phyloP scores from a whole-genome alignment of 345 rosid genomes.

The Lumnitzera racemosa region DNA sequence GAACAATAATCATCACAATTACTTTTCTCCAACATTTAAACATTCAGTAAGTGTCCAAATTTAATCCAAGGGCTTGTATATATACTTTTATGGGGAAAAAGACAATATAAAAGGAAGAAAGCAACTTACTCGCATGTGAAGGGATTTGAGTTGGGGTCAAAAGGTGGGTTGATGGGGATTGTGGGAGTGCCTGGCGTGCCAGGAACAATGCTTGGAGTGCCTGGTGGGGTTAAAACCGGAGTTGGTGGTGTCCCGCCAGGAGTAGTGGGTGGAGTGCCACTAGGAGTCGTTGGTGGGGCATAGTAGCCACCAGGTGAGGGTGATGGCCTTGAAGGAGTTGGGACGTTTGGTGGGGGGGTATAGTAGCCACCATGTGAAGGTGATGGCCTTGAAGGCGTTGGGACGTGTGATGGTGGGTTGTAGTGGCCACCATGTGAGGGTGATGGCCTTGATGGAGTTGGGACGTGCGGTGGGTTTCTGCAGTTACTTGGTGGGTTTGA shows the following conservation, averaged over 20 bases:
- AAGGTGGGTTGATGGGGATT: conserved; percentile 39
- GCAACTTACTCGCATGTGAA: conserved; percentile 80
- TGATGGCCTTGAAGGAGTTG: conserved; percentile 24
- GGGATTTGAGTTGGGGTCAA: conserved; percentile 53
- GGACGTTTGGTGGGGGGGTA: conserved; percentile 22
- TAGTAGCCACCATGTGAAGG: conserved; percentile 49
- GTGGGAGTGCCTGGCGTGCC: conserved; percentile 38
- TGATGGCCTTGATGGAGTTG: conserved; percentile 15
- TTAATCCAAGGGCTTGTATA: too few relatives aligned
- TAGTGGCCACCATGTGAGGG: conserved; percentile 43
- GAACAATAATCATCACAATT: too few relatives aligned
- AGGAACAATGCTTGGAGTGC: conserved; percentile 29
- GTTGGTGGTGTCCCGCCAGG: conserved; percentile 32
- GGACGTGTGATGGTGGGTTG: conserved; percentile 32
- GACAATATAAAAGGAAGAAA: too few relatives aligned
- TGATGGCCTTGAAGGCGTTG: conserved; percentile 24
- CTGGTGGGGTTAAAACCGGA: conserved; percentile 27
- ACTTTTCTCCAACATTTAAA: too few relatives aligned
- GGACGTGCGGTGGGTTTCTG: conserved; percentile 9
- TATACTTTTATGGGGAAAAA: too few relatives aligned
- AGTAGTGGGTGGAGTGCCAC: conserved; percentile 9
- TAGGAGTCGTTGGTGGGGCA: conserved; percentile 21
- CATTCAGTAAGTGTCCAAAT: too few relatives aligned
- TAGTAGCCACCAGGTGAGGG: conserved; percentile 48
- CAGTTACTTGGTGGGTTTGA: conserved; percentile 2